A percentile compares a stretch with the other conserved stretches of the same genome.
Evolutionary conservation across 2,329 filamentous ascomycete species (phyloP).

Genomic region (Cladobotryum mycophilum): DNA sequence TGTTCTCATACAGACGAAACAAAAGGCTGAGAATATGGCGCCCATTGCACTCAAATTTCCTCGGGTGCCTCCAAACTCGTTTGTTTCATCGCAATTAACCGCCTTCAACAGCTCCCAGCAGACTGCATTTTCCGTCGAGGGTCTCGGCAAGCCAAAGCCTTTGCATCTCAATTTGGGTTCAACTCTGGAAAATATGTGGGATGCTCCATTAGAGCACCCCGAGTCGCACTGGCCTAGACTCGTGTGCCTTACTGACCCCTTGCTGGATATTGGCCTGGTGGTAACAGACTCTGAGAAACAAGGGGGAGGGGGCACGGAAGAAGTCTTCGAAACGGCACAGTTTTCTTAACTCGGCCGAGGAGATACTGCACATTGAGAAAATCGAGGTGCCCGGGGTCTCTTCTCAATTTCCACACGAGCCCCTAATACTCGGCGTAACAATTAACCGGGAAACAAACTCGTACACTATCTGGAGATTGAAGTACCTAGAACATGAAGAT

Average conservation of each 20-base stretch:
- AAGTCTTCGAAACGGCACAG: slow-evolving; percentile 35
- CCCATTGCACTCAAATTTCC: slow-evolving; percentile 51
- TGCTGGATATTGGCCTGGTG: slow-evolving; percentile 79
- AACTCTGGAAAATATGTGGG: slow-evolving; percentile 54
- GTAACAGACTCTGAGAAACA: slow-evolving; percentile 52
- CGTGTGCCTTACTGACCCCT: slow-evolving; percentile 77
- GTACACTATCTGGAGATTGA: slow-evolving; percentile 80
- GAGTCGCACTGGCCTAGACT: slow-evolving; percentile 65
- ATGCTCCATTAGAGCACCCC: slow-evolving; percentile 44
- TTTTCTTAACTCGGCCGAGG: slow-evolving; percentile 69
- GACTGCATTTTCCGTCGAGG: slow-evolving; percentile 51
- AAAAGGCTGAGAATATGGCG: slow-evolving; percentile 44
- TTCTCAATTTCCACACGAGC: slow-evolving; percentile 33
- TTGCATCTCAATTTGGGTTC: slow-evolving; percentile 46
- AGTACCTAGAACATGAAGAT: slow-evolving; percentile 66
- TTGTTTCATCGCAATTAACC: slow-evolving; percentile 63
- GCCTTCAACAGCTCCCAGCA: slow-evolving; percentile 45
- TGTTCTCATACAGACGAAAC: slow-evolving; percentile 78
- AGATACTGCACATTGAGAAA: slow-evolving; percentile 75
- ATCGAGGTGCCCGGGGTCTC: slow-evolving; percentile 48
- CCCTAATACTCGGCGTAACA: slow-evolving; percentile 71
- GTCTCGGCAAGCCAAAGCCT: slow-evolving; percentile 48
- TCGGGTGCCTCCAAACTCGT: slow-evolving; percentile 73
- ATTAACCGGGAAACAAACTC: slow-evolving; percentile 68
- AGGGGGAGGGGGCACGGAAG: slow-evolving; percentile 21